phyloP scores from a whole-genome alignment of 2,329 filamentous ascomycete genomes.

The Ophiostoma triangulosporum region DNA sequence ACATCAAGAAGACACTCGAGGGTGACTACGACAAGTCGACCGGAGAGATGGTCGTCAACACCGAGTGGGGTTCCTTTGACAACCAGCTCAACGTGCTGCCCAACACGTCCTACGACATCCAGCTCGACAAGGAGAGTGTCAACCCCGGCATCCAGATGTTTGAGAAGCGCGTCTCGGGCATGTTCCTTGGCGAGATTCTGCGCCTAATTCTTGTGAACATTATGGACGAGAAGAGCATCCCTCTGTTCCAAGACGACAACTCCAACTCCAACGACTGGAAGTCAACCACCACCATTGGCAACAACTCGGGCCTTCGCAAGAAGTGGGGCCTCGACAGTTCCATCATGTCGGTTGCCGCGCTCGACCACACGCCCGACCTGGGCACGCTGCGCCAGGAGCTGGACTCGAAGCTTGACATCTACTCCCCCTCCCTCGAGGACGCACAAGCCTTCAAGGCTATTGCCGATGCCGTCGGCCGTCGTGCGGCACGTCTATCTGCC shows the following conservation, averaged over 20 bases:
- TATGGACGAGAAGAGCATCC: slow-evolving; percentile 49
- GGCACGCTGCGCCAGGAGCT: slow-evolving; percentile 64
- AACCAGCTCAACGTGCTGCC: slow-evolving; percentile 83
- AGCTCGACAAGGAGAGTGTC: slow-evolving; percentile 64
- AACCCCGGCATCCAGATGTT: slow-evolving; percentile 98
- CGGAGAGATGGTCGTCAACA: slow-evolving; percentile 94
- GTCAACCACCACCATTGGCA: slow-evolving; percentile 55
- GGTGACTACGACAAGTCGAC: slow-evolving; percentile 66
- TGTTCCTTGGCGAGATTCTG: slow-evolving; percentile 94
- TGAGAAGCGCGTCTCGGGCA: slow-evolving; percentile 94
- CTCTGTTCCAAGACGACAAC: slow-evolving; percentile 65
- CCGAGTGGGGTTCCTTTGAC: slow-evolving; percentile 97
- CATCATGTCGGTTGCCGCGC: slow-evolving; percentile 76
- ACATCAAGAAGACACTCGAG: slow-evolving; percentile 63
- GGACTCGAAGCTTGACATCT: slow-evolving; percentile 62
- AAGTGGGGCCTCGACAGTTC: slow-evolving; percentile 87
- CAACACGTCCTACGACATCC: slow-evolving; percentile 67
- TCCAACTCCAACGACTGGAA: slow-evolving; percentile 55
- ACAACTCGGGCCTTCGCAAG: slow-evolving; percentile 54
- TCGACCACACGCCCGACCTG: slow-evolving; percentile 61
- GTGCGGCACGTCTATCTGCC: slow-evolving; percentile 75
- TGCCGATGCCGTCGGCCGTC: slow-evolving; percentile 70
- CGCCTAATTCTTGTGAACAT: slow-evolving; percentile 63
- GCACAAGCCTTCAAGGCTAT: slow-evolving; percentile 78
- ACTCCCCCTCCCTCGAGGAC: slow-evolving; percentile 66